Evolutionary conservation across 2,329 filamentous ascomycete species (phyloP).

Genomic region (Dryadomyces quercivorus): DNA sequence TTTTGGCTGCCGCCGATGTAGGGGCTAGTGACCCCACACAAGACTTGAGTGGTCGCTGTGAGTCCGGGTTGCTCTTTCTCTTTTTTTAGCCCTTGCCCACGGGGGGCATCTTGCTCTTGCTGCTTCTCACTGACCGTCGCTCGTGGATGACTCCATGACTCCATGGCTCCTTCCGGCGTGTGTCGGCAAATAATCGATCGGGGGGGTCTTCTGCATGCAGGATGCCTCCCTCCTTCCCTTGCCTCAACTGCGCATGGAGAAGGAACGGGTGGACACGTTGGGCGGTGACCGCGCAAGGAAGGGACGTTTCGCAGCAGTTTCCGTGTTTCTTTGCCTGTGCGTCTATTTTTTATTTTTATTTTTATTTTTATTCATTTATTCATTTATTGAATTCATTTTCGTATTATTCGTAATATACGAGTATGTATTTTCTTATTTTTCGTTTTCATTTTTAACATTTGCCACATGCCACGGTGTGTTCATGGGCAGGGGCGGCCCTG

Average conservation of each 20-base stretch:
- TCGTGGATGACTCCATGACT: too few species aligned
- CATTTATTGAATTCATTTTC: background rate
- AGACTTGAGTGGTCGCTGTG: background rate
- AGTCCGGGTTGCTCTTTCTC: background rate
- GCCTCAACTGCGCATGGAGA: background rate
- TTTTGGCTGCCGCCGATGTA: slow-evolving; percentile 3
- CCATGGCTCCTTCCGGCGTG: too few species aligned
- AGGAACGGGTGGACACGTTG: background rate
- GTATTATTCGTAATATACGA: too few species aligned
- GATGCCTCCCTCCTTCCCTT: background rate
- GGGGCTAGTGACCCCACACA: background rate
- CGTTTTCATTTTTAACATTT: background rate
- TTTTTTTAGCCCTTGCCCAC: background rate
- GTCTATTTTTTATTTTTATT: background rate
- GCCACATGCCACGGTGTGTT: background rate
- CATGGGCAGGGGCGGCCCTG: background rate
- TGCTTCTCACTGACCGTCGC: too few species aligned
- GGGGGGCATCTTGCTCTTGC: too few species aligned
- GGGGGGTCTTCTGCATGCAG: background rate
- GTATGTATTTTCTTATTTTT: background rate
- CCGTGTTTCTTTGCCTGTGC: background rate
- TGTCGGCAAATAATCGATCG: too few species aligned
- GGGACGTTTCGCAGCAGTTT: background rate
- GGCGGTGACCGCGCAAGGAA: background rate
- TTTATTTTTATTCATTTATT: background rate